These are phyloP conservation scores for Alnus glutinosa DNA, from an alignment of 306 rosid genomes.

Conservation along the genomic window DNA sequence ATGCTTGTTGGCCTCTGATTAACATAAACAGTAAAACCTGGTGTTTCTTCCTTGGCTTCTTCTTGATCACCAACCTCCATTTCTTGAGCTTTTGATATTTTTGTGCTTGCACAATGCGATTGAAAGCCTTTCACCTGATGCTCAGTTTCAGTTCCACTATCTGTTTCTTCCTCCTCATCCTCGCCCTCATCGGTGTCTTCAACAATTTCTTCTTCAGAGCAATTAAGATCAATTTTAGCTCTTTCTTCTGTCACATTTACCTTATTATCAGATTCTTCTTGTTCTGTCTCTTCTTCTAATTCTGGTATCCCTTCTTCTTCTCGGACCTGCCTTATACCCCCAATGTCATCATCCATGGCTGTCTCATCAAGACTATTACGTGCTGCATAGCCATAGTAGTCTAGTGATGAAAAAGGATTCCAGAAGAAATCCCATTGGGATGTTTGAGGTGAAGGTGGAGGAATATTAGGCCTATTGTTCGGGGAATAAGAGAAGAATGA, in stretches of 20 bases:
- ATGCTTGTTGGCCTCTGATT: slow-evolving; percentile 81
- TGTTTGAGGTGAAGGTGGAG: slow-evolving; percentile 72
- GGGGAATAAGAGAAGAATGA: slow-evolving; percentile 70
- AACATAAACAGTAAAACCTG: slow-evolving; percentile 79
- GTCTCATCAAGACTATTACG: slow-evolving; percentile 45
- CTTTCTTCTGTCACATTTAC: slow-evolving; percentile 48
- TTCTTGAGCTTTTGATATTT: slow-evolving; percentile 58
- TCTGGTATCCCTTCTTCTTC: slow-evolving; percentile 95
- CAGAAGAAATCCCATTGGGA: slow-evolving; percentile 94
- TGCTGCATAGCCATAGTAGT: slow-evolving; percentile 72
- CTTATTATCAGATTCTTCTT: slow-evolving; percentile 43
- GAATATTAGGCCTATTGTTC: slow-evolving; percentile 47
- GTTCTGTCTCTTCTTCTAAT: slow-evolving; percentile 71
- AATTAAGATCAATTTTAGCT: slow-evolving; percentile 36
- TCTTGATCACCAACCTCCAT: slow-evolving; percentile 42
- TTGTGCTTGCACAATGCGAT: slow-evolving; percentile 37
- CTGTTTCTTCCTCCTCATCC: slow-evolving; percentile 33
- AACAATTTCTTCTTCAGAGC: slow-evolving; percentile 52
- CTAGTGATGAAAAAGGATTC: slow-evolving; percentile 87
- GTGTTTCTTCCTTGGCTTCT: slow-evolving; percentile 63
- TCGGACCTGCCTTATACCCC: slow-evolving; percentile 71
- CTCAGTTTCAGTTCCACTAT: slow-evolving; percentile 33
- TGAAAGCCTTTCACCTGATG: slow-evolving; percentile 32
- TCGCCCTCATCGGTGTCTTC: slow-evolving; percentile 67
- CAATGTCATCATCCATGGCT: slow-evolving; percentile 58